Base-by-base conservation (phyloP, 768 basidiomycete genomes). In the Steccherinum ochraceum region DNA sequence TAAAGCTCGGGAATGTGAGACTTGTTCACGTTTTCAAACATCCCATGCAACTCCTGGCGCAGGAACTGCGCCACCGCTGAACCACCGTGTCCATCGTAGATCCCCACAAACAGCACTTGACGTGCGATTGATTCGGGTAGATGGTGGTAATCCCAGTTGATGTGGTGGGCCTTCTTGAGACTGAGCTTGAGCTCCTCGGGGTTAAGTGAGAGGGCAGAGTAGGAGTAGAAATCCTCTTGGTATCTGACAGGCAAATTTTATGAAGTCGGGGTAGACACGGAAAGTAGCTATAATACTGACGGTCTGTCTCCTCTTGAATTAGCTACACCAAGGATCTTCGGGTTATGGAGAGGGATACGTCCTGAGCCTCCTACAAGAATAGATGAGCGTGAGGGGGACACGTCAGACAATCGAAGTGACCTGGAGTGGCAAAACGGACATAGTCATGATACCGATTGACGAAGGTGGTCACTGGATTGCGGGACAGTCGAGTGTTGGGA, bases 31-130 rank as follows among this genome's bases (percentile, higher is more conserved):
- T 81, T 81, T 66, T 95, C 92, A 53, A 95, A 86, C 47, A 93
- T 70, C 1, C 83, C 83, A 59, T 94, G 92, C 11, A 95, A 69
- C 64, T 95, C 86, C 56, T 93, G 84, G 18, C 86, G 82, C 24
- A 93, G 73, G 65, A 83, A 93, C 53, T 89, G 82, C 2, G 93
- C 86, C 16, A 94, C 92, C 10, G 85, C 85, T n/a, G 85, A 85
- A 7, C 93, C 93, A 5, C 93, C 93, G 61, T 96, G 93, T 5
- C 93, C 93, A 52, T 96, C 93, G 64, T 93, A 96, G 51, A 96
- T 84, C 24, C 93, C 93, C 30, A 92, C 80, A 58, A 89, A 93
- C 4, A 91, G 76, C 5, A 84, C 87, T 65, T 96, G 91, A 24
- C 80, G 70, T 1, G 88, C 76, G 19, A 90, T 69, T 4, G 75